Evolutionary conservation across 2,329 filamentous ascomycete genomes (phyloP).

Genomic region (Penicillium sp.): DNA sequence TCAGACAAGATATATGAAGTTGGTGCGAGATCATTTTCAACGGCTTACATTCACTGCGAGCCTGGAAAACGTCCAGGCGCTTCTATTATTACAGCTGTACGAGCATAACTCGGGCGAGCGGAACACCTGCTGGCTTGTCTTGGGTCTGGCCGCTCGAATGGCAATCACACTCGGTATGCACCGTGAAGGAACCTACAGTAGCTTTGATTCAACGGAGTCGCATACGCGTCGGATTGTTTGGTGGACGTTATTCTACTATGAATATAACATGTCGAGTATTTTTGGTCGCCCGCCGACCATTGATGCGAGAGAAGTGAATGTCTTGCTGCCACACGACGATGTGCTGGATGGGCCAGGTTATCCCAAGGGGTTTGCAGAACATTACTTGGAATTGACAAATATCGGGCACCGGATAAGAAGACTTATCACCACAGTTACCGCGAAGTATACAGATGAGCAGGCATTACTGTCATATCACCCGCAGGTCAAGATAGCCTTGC

Average conservation of each 20-base stretch:
- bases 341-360: slow-evolving; percentile 22
- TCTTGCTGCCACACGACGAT: slow-evolving; percentile 29
- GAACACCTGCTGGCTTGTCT: slow-evolving; percentile 32
- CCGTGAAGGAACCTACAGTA: slow-evolving; percentile 18
- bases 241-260: slow-evolving; percentile 36
- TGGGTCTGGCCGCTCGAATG: slow-evolving; percentile 26
- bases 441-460: slow-evolving; percentile 2
- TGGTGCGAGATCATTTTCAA: slow-evolving; percentile 23
- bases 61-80: slow-evolving; percentile 29
- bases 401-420: slow-evolving; percentile 16
- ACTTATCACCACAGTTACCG: slow-evolving; percentile 6
- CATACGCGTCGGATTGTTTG: slow-evolving; percentile 35
- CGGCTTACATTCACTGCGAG: slow-evolving; percentile 30
- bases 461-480: background rate
- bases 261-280: slow-evolving; percentile 36
- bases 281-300: slow-evolving; percentile 34
- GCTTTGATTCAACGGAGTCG: slow-evolving; percentile 31
- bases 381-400: slow-evolving; percentile 24
- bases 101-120: slow-evolving; percentile 39
- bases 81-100: slow-evolving; percentile 32
- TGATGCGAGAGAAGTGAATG: slow-evolving; percentile 34
- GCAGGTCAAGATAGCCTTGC: slow-evolving; percentile 16
- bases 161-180: slow-evolving; percentile 29
- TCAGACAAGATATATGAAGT: slow-evolving; percentile 20
- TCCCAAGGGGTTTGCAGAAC: slow-evolving; percentile 28